Conservation (phyloP, 2,329 filamentous ascomycete genomes). For the Hawksworthiomyces lignivorus region DNA sequence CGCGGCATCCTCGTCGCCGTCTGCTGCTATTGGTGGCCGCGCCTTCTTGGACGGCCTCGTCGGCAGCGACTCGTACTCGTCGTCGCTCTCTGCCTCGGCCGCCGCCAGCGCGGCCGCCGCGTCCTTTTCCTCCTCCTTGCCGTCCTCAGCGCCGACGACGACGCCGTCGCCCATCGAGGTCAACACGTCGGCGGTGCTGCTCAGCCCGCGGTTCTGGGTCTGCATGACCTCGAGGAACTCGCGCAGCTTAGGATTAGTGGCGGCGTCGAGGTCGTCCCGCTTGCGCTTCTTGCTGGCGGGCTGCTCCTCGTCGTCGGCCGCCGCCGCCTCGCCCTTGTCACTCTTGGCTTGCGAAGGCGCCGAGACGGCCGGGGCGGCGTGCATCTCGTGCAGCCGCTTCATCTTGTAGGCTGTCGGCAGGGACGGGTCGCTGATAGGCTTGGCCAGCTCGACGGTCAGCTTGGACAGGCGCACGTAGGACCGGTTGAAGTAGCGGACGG, state of each 20-base stretch:
- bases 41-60: constrained; percentile 42
- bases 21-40: constrained; percentile 20
- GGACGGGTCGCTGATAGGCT: constrained; percentile 48
- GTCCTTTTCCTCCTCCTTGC: neutral
- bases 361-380: neutral
- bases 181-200: constrained; percentile 14
- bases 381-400: constrained; percentile 9
- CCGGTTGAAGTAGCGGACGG: constrained; percentile 91
- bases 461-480: constrained; percentile 94
- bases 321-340: neutral
- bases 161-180: constrained; percentile 3
- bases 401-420: constrained; percentile 20
- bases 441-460: constrained; percentile 81
- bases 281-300: constrained; percentile 60
- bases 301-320: constrained; percentile 27
- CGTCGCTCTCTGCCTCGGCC: constrained; percentile 56
- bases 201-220: constrained; percentile 31
- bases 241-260: constrained; percentile 69
- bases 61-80: constrained; percentile 64
- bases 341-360: neutral
- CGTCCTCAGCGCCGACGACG: neutral
- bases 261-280: constrained; percentile 43
- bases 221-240: constrained; percentile 85
- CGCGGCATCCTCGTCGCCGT: constrained; percentile 6
- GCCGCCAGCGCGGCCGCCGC: constrained; percentile 13